A percentile compares a stretch with the other conserved stretches of the same genome.
Evolutionary conservation across 495 filamentous ascomycete genomes (phyloP).

Genomic region (Acidomyces sp.): DNA sequence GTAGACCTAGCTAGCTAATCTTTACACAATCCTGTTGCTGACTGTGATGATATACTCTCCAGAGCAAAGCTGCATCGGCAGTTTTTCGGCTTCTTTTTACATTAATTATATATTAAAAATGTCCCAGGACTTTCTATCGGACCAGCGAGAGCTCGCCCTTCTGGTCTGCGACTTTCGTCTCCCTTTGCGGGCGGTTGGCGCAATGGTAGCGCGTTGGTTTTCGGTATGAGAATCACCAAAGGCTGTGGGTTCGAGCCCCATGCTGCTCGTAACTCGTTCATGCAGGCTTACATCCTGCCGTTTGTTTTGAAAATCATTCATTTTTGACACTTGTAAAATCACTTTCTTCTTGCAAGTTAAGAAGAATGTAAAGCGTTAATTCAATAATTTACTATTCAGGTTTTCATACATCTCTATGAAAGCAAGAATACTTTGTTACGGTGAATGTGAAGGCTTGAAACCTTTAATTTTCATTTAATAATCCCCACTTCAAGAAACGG

Average conservation of each 20-base stretch:
- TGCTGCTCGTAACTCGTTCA: slow-evolving; percentile 8
- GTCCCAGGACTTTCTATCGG: neutral
- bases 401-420: no score
- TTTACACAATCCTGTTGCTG: neutral
- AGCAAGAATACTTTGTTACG: no score
- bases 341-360: no score
- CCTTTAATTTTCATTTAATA: no score
- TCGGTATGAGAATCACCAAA: slow-evolving; percentile 14
- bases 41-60: neutral
- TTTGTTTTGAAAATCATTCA: slow-evolving; percentile 4
- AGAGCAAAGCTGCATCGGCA: neutral
- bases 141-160: neutral
- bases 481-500: no score
- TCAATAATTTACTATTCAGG: no score
- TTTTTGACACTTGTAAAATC: slow-evolving; percentile 4
- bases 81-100: neutral
- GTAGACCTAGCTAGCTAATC: neutral
- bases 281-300: neutral
- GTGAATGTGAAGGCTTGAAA: no score
- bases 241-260: slow-evolving; percentile 15
- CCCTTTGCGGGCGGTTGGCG: slow-evolving; percentile 2
- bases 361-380: no score
- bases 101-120: neutral
- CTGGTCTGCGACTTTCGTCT: no score
- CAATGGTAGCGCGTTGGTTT: slow-evolving; percentile 17